A percentile compares a stretch with the other conserved stretches of the same genome.
Conservation (phyloP, 805 yeast species). For the Wickerhamomyces kurtzmanii region DNA sequence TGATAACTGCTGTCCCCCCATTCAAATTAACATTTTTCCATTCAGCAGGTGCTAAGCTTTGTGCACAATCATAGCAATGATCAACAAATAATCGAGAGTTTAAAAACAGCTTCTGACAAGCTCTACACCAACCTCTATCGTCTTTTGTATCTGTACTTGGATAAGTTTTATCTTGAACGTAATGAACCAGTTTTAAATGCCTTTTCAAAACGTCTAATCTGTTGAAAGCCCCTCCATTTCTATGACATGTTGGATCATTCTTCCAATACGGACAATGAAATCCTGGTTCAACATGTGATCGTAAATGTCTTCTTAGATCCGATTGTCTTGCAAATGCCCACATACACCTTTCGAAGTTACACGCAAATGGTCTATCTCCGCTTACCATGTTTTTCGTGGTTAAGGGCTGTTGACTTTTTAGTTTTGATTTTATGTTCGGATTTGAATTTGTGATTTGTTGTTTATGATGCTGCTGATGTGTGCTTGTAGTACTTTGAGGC, state of each 20-base stretch:
- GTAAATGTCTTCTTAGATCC: conserved; percentile 57
- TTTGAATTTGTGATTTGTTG: neutral
- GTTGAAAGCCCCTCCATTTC: conserved; percentile 68
- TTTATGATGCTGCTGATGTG: too few species aligned
- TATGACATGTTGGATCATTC: conserved; percentile 60
- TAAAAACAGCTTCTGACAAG: conserved; percentile 49
- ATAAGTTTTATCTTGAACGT: conserved; percentile 31
- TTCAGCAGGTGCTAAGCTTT: too few species aligned
- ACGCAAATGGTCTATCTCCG: conserved; percentile 20
- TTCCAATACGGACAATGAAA: conserved; percentile 70
- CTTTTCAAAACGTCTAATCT: conserved; percentile 68
- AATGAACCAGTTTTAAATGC: conserved; percentile 63
- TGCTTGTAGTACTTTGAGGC: too few species aligned
- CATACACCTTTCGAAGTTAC: conserved; percentile 33
- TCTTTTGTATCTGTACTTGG: conserved; percentile 24
- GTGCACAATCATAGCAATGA: conserved; percentile 61
- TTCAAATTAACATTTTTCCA: too few species aligned
- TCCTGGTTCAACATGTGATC: conserved; percentile 57
- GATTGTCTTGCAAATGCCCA: conserved; percentile 68
- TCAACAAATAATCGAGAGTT: conserved; percentile 47
- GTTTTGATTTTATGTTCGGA: neutral
- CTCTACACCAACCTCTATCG: conserved; percentile 61
- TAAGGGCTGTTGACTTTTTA: neutral
- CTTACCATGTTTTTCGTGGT: neutral
- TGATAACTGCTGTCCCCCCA: too few species aligned